Conservation (phyloP, 352 stramenopile genomes). For the Pythium periplocum region DNA sequence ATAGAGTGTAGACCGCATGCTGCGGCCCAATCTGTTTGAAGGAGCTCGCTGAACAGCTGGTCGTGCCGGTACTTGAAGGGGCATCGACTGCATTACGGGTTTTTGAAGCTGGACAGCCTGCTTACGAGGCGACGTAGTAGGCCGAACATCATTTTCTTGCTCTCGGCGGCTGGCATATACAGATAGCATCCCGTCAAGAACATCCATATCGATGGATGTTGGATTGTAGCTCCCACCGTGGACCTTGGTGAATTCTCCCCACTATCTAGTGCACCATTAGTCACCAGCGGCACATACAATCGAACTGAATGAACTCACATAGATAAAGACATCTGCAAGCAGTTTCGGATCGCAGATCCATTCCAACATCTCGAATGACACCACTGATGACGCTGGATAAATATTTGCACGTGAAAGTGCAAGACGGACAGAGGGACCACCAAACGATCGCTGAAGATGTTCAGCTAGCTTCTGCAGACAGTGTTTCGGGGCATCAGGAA, state of each 20-base stretch:
- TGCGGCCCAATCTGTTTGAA: too few species aligned
- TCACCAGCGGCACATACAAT: not conserved
- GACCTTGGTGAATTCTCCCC: slow-evolving; percentile 29
- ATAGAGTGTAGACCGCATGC: too few species aligned
- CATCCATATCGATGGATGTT: slow-evolving; percentile 50
- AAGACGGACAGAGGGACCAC: slow-evolving; percentile 45
- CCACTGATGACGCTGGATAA: slow-evolving; percentile 24
- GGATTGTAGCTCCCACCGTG: slow-evolving; percentile 12
- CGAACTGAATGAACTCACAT: slow-evolving; percentile 27
- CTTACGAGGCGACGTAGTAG: too few species aligned
- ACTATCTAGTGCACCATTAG: slow-evolving; percentile 17
- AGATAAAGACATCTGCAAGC: slow-evolving; percentile 25
- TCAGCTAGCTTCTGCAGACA: slow-evolving; percentile 31
- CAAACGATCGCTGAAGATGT: slow-evolving; percentile 31
- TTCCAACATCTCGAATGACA: slow-evolving; percentile 25
- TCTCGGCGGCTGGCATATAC: slow-evolving; percentile 13
- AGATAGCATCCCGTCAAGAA: slow-evolving; percentile 43
- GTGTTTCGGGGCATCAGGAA: slow-evolving; percentile 9
- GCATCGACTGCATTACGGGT: too few species aligned
- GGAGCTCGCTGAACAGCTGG: too few species aligned
- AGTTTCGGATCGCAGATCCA: slow-evolving; percentile 33
- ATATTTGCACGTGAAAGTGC: slow-evolving; percentile 44
- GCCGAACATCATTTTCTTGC: too few species aligned
- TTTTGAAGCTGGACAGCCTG: too few species aligned
- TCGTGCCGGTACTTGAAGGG: too few species aligned